phyloP scores from a whole-genome alignment of 441 rosid species.

The Adansonia rubrostipa region DNA sequence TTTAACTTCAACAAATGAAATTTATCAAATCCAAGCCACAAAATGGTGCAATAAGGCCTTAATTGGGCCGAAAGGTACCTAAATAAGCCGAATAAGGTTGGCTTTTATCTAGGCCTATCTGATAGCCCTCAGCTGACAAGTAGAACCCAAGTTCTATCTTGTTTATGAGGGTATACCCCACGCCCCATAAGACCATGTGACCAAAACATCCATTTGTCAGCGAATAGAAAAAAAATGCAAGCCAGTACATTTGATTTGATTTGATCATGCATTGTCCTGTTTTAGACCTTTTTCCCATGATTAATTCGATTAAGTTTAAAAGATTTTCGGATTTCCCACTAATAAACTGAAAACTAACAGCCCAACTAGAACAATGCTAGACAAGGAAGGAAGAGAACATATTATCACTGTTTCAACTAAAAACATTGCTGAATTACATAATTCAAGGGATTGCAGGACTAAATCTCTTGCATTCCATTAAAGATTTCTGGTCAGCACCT shows the following conservation, averaged over 20 bases:
- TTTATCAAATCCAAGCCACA: no score
- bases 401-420: not conserved
- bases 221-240: not conserved
- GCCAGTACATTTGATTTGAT: slow-evolving; percentile 12
- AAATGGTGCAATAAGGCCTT: not conserved
- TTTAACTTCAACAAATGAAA: not conserved
- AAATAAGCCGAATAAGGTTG: not conserved
- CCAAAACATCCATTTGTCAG: slow-evolving; percentile 24
- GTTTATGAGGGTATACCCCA: not conserved
- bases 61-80: not conserved
- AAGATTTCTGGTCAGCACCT: slow-evolving; percentile 69
- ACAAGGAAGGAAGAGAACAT: not conserved
- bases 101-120: not conserved
- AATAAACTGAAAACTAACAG: not conserved
- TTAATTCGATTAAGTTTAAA: not conserved
- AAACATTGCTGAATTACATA: not conserved
- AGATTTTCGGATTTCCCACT: not conserved
- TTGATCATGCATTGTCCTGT: not conserved
- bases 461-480: slow-evolving; percentile 62
- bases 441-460: slow-evolving; percentile 58
- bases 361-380: not conserved
- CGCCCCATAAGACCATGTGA: not conserved
- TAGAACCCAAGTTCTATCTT: not conserved
- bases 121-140: not conserved
- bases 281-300: not conserved